A percentile compares a stretch with the other conserved stretches of the same genome.
Conservation (phyloP, 2,329 filamentous ascomycete genomes). For the Ceratocystis smalleyi region DNA sequence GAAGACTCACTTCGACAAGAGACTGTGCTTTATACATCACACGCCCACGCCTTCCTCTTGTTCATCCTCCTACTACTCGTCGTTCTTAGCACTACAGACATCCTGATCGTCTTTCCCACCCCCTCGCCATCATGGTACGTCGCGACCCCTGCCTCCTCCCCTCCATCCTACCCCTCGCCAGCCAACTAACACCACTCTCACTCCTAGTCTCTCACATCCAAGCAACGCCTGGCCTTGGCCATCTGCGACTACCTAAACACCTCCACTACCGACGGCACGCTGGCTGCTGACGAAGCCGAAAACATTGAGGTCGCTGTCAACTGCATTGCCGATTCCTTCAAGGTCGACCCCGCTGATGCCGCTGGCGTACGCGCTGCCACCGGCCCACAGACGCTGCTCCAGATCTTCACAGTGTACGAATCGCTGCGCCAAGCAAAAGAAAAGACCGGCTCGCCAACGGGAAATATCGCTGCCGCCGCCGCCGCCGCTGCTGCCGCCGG, state of each 20-base stretch:
- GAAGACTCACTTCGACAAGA: background rate
- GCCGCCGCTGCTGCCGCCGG: constrained; percentile 24
- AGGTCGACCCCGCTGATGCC: constrained; percentile 71
- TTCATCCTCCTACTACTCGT: background rate
- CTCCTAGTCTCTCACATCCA: constrained; percentile 30
- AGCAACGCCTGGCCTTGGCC: constrained; percentile 85
- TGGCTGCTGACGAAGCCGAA: constrained; percentile 76
- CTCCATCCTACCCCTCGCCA: background rate
- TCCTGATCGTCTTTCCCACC: background rate
- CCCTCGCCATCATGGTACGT: background rate
- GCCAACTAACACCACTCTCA: background rate
- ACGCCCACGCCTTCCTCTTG: background rate
- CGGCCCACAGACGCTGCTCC: constrained; percentile 71
- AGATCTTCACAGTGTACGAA: constrained; percentile 93
- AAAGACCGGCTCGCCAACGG: constrained; percentile 22
- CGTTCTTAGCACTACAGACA: background rate
- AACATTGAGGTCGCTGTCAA: constrained; percentile 86
- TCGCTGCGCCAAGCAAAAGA: constrained; percentile 54
- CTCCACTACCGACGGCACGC: constrained; percentile 74
- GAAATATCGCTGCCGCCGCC: constrained; percentile 27
- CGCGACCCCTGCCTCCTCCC: background rate
- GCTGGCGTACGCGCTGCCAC: constrained; percentile 59
- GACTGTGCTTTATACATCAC: background rate
- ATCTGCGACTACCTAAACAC: constrained; percentile 88
- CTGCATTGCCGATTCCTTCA: constrained; percentile 91